Conservation (phyloP, 495 filamentous ascomycete species). For the Physcia stellaris region DNA sequence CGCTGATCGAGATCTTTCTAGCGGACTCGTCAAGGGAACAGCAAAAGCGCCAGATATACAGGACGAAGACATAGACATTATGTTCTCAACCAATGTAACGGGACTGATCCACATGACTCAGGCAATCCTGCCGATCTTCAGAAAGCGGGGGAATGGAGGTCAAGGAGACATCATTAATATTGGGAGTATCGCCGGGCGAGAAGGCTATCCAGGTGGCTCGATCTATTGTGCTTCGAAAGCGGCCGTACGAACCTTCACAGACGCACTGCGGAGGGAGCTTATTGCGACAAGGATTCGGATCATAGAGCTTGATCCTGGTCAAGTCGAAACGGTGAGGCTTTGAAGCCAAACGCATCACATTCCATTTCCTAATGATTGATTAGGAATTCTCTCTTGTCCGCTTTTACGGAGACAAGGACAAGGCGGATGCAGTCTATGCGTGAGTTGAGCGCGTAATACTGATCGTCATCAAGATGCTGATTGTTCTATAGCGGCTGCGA, state of each 20-base stretch:
- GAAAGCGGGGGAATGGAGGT: conserved; percentile 64
- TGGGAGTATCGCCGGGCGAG: conserved; percentile 85
- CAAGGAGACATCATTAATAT: conserved; percentile 94
- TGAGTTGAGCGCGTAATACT: conserved; percentile 29
- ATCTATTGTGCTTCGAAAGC: conserved; percentile 98
- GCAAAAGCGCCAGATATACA: conserved; percentile 75
- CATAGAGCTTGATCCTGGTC: conserved; percentile 89
- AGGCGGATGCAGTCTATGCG: conserved; percentile 94
- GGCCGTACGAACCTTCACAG: conserved; percentile 80
- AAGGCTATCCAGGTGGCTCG: conserved; percentile 76
- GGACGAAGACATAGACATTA: conserved; percentile 69
- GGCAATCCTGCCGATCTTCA: conserved; percentile 73
- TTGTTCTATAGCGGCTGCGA: conserved; percentile 50
- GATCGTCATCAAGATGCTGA: conserved; percentile 1
- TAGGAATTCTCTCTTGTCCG: conserved; percentile 89
- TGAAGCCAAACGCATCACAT: conserved; percentile 11
- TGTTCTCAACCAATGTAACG: conserved; percentile 88
- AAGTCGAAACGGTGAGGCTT: conserved; percentile 77
- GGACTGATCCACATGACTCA: conserved; percentile 97
- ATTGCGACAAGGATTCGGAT: conserved; percentile 75
- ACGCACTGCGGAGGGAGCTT: conserved; percentile 76
- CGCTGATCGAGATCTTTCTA: conserved; percentile 17
- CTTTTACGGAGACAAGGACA: conserved; percentile 82
- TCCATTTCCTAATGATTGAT: not conserved
- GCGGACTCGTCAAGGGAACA: conserved; percentile 76